Evolutionary conservation across 345 rosid species (phyloP).

Genomic region (Camelina hispida): DNA sequence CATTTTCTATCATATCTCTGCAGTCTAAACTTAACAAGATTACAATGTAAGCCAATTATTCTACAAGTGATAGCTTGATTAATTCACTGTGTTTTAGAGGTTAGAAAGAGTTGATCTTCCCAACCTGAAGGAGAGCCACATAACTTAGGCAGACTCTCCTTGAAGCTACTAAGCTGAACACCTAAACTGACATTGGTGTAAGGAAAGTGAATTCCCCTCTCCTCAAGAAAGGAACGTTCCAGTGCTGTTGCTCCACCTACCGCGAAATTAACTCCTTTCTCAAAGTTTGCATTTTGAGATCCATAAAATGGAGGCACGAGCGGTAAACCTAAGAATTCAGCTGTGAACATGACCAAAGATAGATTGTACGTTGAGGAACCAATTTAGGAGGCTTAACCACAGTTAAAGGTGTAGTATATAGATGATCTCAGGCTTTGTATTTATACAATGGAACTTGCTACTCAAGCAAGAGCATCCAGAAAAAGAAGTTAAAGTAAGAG

Average conservation of each 20-base stretch:
- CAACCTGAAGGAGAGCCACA: conserved; percentile 45
- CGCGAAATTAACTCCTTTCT: conserved; percentile 54
- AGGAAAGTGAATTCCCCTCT: conserved; percentile 42
- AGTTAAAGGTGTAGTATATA: neutral
- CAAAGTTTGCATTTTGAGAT: conserved; percentile 30
- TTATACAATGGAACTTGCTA: neutral
- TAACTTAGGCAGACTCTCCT: conserved; percentile 42
- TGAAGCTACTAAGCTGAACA: conserved; percentile 54
- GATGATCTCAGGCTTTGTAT: neutral
- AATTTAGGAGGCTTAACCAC: neutral
- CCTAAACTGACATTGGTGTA: conserved; percentile 44
- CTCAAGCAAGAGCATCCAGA: neutral
- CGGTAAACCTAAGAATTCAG: conserved; percentile 48
- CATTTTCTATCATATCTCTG: conserved; percentile 39
- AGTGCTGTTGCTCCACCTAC: conserved; percentile 62
- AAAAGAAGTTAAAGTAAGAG: neutral
- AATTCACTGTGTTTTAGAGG: neutral
- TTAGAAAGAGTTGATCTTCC: neutral
- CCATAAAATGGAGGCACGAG: conserved; percentile 48
- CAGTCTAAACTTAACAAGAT: conserved; percentile 33
- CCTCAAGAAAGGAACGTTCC: conserved; percentile 35
- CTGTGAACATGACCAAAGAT: conserved; percentile 32
- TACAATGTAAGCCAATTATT: neutral
- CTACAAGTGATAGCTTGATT: neutral
- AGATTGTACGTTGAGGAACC: neutral